These are phyloP conservation scores for Porcisia deanei DNA, from an alignment of 208 protist species.

Conservation along the genomic window DNA sequence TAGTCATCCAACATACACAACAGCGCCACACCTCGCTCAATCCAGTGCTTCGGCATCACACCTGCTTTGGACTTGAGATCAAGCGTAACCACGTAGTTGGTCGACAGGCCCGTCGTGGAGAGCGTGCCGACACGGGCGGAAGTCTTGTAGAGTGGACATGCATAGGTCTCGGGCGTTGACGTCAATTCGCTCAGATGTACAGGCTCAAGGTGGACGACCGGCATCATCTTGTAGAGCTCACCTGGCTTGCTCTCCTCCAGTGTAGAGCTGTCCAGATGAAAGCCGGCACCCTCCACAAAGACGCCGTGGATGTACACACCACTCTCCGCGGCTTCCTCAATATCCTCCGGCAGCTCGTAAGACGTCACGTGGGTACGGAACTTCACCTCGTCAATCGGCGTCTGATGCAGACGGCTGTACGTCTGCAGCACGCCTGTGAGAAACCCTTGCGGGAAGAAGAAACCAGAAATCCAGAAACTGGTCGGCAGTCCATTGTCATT, in stretches of 20 bases:
- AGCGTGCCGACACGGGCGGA: conserved; percentile 87
- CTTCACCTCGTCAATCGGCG: conserved; percentile 92
- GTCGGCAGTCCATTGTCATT: conserved; percentile 91
- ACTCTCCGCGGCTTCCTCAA: conserved; percentile 51
- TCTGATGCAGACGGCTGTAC: conserved; percentile 84
- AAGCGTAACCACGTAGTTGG: conserved; percentile 92
- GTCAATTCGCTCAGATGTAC: conserved; percentile 43
- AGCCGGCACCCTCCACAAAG: conserved; percentile 91
- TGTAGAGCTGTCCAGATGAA: conserved; percentile 35
- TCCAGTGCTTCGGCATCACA: conserved; percentile 86
- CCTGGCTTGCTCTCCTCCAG: conserved; percentile 86
- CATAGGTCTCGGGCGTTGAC: conserved; percentile 54
- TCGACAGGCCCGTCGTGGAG: conserved; percentile 91
- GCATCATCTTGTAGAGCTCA: conserved; percentile 86
- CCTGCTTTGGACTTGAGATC: conserved; percentile 58
- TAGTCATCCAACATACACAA: conserved; percentile 94
- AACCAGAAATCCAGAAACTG: conserved; percentile 97
- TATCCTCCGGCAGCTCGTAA: conserved; percentile 72
- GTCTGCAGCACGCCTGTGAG: conserved; percentile 93
- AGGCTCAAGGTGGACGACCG: conserved; percentile 92
- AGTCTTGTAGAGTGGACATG: conserved; percentile 94
- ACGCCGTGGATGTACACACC: conserved; percentile 94
- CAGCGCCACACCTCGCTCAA: conserved; percentile 91
- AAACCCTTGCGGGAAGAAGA: conserved; percentile 98
- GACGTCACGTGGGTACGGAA: conserved; percentile 87